Evolutionary conservation across 768 basidiomycete species (phyloP).

Genomic region (Phanerochaete carnosa): DNA sequence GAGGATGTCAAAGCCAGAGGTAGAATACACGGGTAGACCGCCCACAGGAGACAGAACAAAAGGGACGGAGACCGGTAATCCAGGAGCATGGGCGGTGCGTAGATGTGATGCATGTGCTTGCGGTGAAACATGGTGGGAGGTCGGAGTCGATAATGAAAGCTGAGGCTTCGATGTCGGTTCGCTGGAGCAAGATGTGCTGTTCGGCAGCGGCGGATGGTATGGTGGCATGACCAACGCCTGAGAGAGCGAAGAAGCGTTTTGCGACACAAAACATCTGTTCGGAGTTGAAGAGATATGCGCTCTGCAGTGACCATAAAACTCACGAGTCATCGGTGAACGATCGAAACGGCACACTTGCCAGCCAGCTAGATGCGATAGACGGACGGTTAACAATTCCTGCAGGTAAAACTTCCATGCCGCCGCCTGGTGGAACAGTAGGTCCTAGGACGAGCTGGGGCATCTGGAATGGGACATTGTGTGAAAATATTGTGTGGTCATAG

Average conservation of each 20-base stretch:
- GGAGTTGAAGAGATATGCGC: background rate
- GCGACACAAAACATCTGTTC: background rate
- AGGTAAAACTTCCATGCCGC: constrained; percentile 73
- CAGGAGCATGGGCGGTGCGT: background rate
- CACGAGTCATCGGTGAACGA: constrained; percentile 13
- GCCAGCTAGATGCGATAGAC: constrained; percentile 44
- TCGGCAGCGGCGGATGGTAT: background rate
- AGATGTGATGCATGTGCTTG: background rate
- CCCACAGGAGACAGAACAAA: constrained; percentile 23
- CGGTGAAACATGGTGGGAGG: too few species aligned
- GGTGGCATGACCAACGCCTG: background rate
- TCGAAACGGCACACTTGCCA: constrained; percentile 29
- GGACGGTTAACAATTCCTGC: constrained; percentile 31
- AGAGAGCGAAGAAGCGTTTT: background rate
- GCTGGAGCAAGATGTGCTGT: background rate
- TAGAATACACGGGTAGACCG: constrained; percentile 72
- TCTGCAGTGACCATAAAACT: background rate
- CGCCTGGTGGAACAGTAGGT: constrained; percentile 64
- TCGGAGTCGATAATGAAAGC: too few species aligned
- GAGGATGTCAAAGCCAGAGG: constrained; percentile 88
- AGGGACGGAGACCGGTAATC: constrained; percentile 14
- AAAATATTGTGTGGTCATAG: constrained; percentile 20
- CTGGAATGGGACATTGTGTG: constrained; percentile 46
- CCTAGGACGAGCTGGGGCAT: constrained; percentile 65
- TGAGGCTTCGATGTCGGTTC: background rate